Evolutionary conservation across 768 basidiomycete species (phyloP), one percentile per base, ranked within the genome.

Genomic region (Rhodosporidiobolus sp.): DNA sequence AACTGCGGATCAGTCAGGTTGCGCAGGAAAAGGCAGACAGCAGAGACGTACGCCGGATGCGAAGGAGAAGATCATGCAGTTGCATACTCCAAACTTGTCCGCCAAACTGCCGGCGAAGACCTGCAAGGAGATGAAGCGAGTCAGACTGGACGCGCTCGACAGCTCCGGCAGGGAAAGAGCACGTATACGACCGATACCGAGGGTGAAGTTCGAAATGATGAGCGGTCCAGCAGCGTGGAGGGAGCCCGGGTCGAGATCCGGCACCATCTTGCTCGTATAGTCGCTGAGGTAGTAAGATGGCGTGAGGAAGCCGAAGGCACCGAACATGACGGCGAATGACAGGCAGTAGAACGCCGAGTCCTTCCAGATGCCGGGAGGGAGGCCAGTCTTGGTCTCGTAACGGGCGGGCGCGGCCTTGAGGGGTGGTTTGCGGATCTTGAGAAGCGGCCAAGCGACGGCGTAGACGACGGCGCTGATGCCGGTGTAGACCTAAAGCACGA

Each of bases 61-160:
- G 65, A 74, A 74, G 9, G 68, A 63, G 43, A 78, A 53, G 52
- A 79, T 73, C 63, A 77, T 77, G 52, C 73, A 76, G 70, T 80
- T 80, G 52, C 77, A 49, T 1, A 79, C 78, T 0, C 80, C 80
- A 48, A 80, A 59, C 1, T 38, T 9, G 66, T 80, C 80, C 14
- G 79, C 70, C 3, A 79, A 61, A 45, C 65, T 69, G 22, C 80
- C 80, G 4, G 79, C 74, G 56, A 57, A 52, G 49, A 73, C n/a
- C n/a, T n/a, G n/a, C n/a, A n/a, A n/a, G n/a, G n/a, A n/a, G n/a
- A n/a, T n/a, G n/a, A n/a, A n/a, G n/a, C n/a, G n/a, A n/a, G n/a
- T n/a, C n/a, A n/a, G n/a, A n/a, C n/a, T 20, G 8, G 50, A n/a
- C 24, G 45, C 12, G 30, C 10, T 55, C 17, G 19, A n/a, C n/a